Evolutionary conservation across 1,284 basidiomycete genomes (phyloP).

Genomic region (Pseudozyma sp.): DNA sequence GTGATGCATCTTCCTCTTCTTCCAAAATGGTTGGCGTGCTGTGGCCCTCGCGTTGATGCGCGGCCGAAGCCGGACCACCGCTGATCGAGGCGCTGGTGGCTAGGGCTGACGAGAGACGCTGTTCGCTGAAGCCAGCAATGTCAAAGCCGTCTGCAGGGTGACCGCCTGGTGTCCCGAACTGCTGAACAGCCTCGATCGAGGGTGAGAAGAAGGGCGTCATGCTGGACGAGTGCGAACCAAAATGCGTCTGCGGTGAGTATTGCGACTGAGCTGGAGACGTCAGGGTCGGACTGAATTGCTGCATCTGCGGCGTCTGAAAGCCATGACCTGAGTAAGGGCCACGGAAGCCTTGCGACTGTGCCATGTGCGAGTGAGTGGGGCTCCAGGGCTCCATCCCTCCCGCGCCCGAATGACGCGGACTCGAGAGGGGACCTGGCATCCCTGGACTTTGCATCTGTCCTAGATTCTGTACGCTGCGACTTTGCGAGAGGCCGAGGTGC

Average conservation of each 20-base stretch:
- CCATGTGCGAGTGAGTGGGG: constrained; percentile 33
- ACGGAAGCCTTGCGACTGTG: constrained; percentile 26
- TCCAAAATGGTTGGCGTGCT: constrained; percentile 63
- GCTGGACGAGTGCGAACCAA: constrained; percentile 27
- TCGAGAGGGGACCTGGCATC: constrained; percentile 27
- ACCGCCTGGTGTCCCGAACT: constrained; percentile 22
- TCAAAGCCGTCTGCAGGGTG: constrained; percentile 35
- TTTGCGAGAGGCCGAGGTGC: constrained; percentile 34
- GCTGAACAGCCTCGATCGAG: constrained; percentile 29
- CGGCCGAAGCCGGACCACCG: constrained; percentile 14
- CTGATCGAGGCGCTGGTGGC: constrained; percentile 52
- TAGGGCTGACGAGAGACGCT: constrained; percentile 54
- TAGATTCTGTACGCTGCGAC: constrained; percentile 42
- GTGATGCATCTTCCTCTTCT: constrained; percentile 52
- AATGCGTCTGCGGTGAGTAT: constrained; percentile 47
- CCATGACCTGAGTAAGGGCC: constrained; percentile 35
- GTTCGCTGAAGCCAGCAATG: constrained; percentile 52
- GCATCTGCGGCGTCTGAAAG: constrained; percentile 46
- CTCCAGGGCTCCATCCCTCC: constrained; percentile 40
- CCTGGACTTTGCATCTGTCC: constrained; percentile 33
- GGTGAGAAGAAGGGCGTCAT: constrained; percentile 47
- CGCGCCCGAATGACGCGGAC: constrained; percentile 25
- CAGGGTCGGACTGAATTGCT: constrained; percentile 42
- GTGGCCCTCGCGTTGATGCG: constrained; percentile 45
- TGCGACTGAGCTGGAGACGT: constrained; percentile 50